Percentiles rank a stretch among this genome's conserved stretches.
These are phyloP conservation scores for Raphidocelis subcapitata DNA, from an alignment of 139 green algal genomes.

Conservation along the genomic window DNA sequence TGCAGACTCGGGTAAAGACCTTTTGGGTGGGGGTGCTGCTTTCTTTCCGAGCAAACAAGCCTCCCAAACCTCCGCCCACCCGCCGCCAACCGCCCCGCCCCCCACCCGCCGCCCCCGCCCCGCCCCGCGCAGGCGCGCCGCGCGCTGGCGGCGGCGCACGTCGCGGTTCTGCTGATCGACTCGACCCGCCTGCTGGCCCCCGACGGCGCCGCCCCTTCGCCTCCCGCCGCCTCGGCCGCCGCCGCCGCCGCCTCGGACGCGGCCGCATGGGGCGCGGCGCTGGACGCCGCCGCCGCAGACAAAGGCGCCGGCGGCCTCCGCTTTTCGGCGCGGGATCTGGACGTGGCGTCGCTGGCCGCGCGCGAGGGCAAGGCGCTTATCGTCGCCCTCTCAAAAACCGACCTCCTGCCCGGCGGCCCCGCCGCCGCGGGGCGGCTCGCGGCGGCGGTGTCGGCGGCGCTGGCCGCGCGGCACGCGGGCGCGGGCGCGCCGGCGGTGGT, in stretches of 20 bases:
- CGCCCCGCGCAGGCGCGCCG: conserved; percentile 33
- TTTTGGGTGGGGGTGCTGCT: too few species aligned
- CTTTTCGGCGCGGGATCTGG: conserved; percentile 61
- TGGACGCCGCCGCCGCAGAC: too few species aligned
- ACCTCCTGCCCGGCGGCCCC: conserved; percentile 41
- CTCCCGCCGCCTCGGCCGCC: neutral
- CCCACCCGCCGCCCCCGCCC: too few species aligned
- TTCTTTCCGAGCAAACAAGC: too few species aligned
- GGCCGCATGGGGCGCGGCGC: too few species aligned
- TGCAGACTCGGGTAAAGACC: too few species aligned
- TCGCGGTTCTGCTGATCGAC: conserved; percentile 89
- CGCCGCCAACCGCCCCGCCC: too few species aligned
- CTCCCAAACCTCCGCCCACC: too few species aligned
- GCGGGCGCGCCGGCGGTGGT: conserved; percentile 48
- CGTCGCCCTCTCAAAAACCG: conserved; percentile 80
- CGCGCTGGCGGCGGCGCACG: conserved; percentile 67
- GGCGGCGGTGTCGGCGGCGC: conserved; percentile 19
- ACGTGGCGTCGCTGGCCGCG: conserved; percentile 52
- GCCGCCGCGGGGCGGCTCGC: conserved; percentile 3
- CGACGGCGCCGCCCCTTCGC: neutral
- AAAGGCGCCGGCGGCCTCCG: too few species aligned
- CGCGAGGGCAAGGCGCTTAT: conserved; percentile 70
- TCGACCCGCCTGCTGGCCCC: conserved; percentile 18
- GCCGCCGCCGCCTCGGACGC: too few species aligned
- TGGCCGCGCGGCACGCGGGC: conserved; percentile 42